These are phyloP conservation scores for Vicia sativa DNA, from an alignment of 306 rosid genomes.

Conservation along the genomic window DNA sequence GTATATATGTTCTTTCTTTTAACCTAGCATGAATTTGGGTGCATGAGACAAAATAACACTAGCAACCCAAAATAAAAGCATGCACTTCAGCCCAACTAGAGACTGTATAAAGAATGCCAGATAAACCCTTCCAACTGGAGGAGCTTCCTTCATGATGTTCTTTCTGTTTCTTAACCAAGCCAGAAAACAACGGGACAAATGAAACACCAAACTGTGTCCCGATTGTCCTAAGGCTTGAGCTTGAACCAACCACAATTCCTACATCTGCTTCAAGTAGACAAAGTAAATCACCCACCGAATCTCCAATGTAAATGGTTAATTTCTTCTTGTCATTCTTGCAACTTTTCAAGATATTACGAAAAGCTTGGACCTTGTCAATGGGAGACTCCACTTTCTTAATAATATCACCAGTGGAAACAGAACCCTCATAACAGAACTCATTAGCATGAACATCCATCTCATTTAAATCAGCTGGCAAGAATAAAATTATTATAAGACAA, in stretches of 20 bases:
- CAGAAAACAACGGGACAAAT: slow-evolving; percentile 77
- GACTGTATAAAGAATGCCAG: slow-evolving; percentile 87
- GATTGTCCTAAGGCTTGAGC: slow-evolving; percentile 82
- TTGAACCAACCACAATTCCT: slow-evolving; percentile 89
- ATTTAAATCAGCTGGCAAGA: slow-evolving; percentile 65
- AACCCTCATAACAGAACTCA: slow-evolving; percentile 73
- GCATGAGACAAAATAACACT: slow-evolving; percentile 55
- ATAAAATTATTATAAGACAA: slow-evolving; percentile 6
- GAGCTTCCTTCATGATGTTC: slow-evolving; percentile 54
- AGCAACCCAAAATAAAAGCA: slow-evolving; percentile 91
- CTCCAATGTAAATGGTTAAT: slow-evolving; percentile 80
- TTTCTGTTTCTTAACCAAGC: slow-evolving; percentile 79
- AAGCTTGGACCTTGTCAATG: slow-evolving; percentile 77
- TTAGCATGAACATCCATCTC: slow-evolving; percentile 79
- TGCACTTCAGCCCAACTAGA: slow-evolving; percentile 96
- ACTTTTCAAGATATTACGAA: slow-evolving; percentile 51
- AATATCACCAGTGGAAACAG: slow-evolving; percentile 84
- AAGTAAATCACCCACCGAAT: slow-evolving; percentile 91
- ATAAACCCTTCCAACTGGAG: slow-evolving; percentile 72
- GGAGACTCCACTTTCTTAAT: slow-evolving; percentile 89
- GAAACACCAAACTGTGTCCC: slow-evolving; percentile 77
- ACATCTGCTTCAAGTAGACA: slow-evolving; percentile 96
- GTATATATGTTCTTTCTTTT: slow-evolving; percentile 47
- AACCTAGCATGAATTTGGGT: slow-evolving; percentile 52
- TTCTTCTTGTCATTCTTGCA: slow-evolving; percentile 56